Conservation (phyloP, 768 basidiomycete genomes). For the Pluteus cervinus region DNA sequence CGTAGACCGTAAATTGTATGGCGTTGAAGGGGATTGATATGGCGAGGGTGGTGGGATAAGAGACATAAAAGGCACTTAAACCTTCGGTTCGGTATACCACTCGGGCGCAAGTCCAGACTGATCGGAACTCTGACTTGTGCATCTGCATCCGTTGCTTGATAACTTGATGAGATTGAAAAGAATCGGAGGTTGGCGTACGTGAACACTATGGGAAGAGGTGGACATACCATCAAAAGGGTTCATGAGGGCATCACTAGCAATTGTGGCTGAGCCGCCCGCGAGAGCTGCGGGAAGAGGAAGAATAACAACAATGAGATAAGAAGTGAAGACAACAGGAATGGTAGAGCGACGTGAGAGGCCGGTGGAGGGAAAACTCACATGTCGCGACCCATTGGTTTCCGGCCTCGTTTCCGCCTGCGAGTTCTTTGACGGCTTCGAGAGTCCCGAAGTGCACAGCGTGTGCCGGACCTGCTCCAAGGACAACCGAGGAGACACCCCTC, state of each 20-base stretch:
- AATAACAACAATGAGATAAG: constrained; percentile 7
- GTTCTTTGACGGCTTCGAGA: constrained; percentile 91
- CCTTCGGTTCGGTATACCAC: constrained; percentile 86
- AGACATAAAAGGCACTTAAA: constrained; percentile 89
- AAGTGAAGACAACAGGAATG: constrained; percentile 3
- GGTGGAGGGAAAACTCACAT: constrained; percentile 50
- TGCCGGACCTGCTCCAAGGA: constrained; percentile 94
- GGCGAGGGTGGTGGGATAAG: constrained; percentile 95
- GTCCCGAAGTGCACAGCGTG: constrained; percentile 98
- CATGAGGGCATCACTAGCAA: constrained; percentile 96
- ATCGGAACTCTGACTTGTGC: constrained; percentile 87
- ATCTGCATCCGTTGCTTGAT: constrained; percentile 99
- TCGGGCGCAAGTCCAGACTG: constrained; percentile 78
- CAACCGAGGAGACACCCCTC: constrained; percentile 95
- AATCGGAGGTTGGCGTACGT: constrained; percentile 8
- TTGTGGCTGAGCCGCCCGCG: constrained; percentile 92
- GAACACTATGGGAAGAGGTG: not conserved
- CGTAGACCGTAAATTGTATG: constrained; percentile 96
- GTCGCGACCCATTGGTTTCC: constrained; percentile 86
- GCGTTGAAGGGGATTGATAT: constrained; percentile 99
- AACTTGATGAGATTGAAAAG: constrained; percentile 43
- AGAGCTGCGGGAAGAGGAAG: too few species aligned
- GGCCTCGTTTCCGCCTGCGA: constrained; percentile 78
- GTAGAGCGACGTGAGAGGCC: not conserved
- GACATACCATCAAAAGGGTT: constrained; percentile 96